These are phyloP conservation scores for Chlorella vulgaris DNA, from an alignment of 139 green algal species.

Conservation along the genomic window DNA sequence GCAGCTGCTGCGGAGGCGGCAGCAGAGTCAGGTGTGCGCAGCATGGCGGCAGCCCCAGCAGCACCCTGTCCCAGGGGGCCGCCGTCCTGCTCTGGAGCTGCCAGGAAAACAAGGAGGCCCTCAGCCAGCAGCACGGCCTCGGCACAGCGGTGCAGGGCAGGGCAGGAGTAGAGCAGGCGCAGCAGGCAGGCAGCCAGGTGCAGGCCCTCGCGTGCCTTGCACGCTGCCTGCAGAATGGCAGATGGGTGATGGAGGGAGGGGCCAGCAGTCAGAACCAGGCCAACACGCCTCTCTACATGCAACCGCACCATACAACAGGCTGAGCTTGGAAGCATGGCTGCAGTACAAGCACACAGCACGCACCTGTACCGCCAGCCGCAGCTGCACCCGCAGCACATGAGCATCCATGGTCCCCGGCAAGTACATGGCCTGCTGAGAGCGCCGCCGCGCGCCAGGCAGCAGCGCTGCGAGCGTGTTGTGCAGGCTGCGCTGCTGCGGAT, in stretches of 20 bases:
- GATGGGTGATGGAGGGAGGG: not conserved
- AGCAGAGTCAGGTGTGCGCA: no score
- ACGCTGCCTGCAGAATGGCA: conserved; percentile 2
- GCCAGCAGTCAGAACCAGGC: not conserved
- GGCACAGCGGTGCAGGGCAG: not conserved
- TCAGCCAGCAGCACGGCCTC: conserved; percentile 21
- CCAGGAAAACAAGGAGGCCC: conserved; percentile 32
- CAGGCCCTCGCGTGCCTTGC: not conserved
- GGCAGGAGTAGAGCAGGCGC: conserved; percentile 18
- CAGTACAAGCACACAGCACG: not conserved
- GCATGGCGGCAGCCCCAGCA: not conserved
- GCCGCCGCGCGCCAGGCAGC: not conserved
- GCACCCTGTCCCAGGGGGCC: conserved; percentile 12
- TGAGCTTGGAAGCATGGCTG: no score
- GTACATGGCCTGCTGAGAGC: not conserved
- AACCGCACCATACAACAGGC: no score
- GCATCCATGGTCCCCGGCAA: not conserved
- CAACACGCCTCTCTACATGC: no score
- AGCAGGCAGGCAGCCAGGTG: conserved; percentile 24
- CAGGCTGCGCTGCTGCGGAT: not conserved
- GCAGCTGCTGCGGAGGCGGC: not conserved
- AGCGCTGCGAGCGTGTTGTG: conserved; percentile 3
- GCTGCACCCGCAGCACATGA: not conserved
- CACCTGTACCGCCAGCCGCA: conserved; percentile 10
- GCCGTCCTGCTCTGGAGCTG: conserved; percentile 9